These are phyloP conservation scores for Fagopyrum homotropicum DNA, from an alignment of 148 eudicot species.

Conservation along the genomic window DNA sequence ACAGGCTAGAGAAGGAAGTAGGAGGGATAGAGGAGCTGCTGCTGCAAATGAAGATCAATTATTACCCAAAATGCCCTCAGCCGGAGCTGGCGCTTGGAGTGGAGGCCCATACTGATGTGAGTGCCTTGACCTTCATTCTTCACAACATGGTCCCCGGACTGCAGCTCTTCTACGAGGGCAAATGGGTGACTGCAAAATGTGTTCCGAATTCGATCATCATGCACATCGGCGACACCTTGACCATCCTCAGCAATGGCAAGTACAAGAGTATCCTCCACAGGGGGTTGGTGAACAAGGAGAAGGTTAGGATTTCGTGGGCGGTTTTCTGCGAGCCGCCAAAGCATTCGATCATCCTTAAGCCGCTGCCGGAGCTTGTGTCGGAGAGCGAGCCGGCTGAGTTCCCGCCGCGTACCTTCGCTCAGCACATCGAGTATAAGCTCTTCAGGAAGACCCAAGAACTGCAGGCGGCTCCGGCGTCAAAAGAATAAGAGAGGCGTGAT, in stretches of 20 bases:
- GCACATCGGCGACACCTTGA: conserved; percentile 89
- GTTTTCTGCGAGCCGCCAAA: conserved; percentile 94
- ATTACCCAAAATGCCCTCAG: conserved; percentile 95
- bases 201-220: conserved; percentile 87
- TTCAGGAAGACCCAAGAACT: conserved; percentile 53
- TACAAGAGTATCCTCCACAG: conserved; percentile 90
- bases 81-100: conserved; percentile 93
- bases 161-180: conserved; percentile 69
- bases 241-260: conserved; percentile 85
- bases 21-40: conserved; percentile 75
- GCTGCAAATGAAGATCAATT: conserved; percentile 82
- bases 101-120: conserved; percentile 89
- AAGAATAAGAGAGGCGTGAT: neutral
- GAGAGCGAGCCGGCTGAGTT: conserved; percentile 57
- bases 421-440: conserved; percentile 67
- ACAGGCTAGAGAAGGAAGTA: conserved; percentile 67
- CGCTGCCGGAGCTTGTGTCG: conserved; percentile 60
- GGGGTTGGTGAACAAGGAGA: conserved; percentile 86
- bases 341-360: conserved; percentile 77
- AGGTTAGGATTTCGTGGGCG: conserved; percentile 93
- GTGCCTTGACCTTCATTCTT: conserved; percentile 81
- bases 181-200: conserved; percentile 88
- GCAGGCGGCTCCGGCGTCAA: conserved; percentile 13
- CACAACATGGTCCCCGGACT: conserved; percentile 99
- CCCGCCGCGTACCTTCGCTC: conserved; percentile 75